A percentile compares a stretch with the other conserved stretches of the same genome.
These are phyloP conservation scores for Globisporangium orthogonon DNA, from an alignment of 352 stramenopile species.

Conservation along the genomic window DNA sequence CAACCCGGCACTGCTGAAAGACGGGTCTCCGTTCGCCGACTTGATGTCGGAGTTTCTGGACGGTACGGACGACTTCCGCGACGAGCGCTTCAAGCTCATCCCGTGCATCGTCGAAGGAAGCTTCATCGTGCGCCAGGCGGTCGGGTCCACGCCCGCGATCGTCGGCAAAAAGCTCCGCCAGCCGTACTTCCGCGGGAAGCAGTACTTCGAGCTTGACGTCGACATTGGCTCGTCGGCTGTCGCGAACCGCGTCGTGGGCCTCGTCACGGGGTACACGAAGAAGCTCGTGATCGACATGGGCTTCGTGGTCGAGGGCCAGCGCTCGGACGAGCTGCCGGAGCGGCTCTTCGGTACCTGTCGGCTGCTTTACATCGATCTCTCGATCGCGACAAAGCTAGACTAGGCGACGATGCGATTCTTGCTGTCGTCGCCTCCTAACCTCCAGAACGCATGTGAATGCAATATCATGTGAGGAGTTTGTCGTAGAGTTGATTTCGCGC, in stretches of 20 bases:
- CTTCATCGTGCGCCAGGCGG: conserved; percentile 76
- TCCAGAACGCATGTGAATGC: no score
- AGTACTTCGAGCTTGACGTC: conserved; percentile 77
- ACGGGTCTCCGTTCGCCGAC: conserved; percentile 58
- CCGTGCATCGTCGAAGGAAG: conserved; percentile 73
- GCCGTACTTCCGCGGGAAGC: conserved; percentile 45
- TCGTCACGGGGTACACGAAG: conserved; percentile 70
- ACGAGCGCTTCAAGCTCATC: conserved; percentile 81
- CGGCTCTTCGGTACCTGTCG: conserved; percentile 57
- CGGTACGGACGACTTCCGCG: conserved; percentile 66
- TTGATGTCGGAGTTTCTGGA: conserved; percentile 73
- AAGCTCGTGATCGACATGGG: conserved; percentile 83
- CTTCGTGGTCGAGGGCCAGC: conserved; percentile 64
- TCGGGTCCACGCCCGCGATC: conserved; percentile 62
- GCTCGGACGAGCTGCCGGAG: conserved; percentile 58
- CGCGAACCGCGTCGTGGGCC: conserved; percentile 64
- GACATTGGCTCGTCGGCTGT: conserved; percentile 70
- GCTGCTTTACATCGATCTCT: conserved; percentile 60
- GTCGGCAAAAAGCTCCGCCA: conserved; percentile 76
- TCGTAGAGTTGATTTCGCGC: no score
- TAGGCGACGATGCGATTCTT: background rate
- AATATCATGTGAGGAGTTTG: no score
- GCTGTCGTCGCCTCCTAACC: no score
- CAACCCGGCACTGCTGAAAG: conserved; percentile 37
- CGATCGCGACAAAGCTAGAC: conserved; percentile 23